These are phyloP conservation scores for Fusarium sacchari DNA, from an alignment of 2,329 filamentous ascomycete species.

Conservation along the genomic window DNA sequence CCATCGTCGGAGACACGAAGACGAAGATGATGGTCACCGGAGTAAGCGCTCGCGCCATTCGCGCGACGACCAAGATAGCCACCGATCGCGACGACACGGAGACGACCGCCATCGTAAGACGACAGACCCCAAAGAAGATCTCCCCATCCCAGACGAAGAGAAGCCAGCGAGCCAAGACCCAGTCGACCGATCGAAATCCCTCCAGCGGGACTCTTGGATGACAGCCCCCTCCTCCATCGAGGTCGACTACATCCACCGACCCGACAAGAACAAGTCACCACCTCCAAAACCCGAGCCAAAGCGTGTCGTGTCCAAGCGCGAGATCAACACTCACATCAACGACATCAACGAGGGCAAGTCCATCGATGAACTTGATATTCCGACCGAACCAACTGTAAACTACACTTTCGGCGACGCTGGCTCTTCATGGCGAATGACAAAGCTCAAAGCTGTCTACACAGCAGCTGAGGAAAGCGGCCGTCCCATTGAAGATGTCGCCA, in stretches of 20 bases:
- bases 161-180: slow-evolving; percentile 46
- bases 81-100: slow-evolving; percentile 52
- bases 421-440: slow-evolving; percentile 96
- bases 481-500: slow-evolving; percentile 82
- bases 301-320: slow-evolving; percentile 79
- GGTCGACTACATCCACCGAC: slow-evolving; percentile 81
- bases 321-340: slow-evolving; percentile 77
- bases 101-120: slow-evolving; percentile 50
- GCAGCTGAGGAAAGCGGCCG: slow-evolving; percentile 78
- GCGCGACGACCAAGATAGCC: slow-evolving; percentile 55
- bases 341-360: slow-evolving; percentile 65
- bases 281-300: slow-evolving; percentile 68
- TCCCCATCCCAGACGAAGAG: slow-evolving; percentile 63
- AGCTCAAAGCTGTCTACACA: slow-evolving; percentile 85
- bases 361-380: slow-evolving; percentile 42
- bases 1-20: slow-evolving; percentile 41
- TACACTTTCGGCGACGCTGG: slow-evolving; percentile 92
- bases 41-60: slow-evolving; percentile 45
- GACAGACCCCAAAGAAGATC: slow-evolving; percentile 60
- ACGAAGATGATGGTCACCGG: slow-evolving; percentile 45
- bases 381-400: slow-evolving; percentile 67
- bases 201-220: slow-evolving; percentile 93
- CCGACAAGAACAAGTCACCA: slow-evolving; percentile 64
- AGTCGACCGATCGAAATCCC: slow-evolving; percentile 43
- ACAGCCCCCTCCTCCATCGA: slow-evolving; percentile 79